Evolutionary conservation across 164 flowering plant genomes (phyloP), one percentile per base, ranked within the genome.

Genomic region (Magnolia kwangsiensis): DNA sequence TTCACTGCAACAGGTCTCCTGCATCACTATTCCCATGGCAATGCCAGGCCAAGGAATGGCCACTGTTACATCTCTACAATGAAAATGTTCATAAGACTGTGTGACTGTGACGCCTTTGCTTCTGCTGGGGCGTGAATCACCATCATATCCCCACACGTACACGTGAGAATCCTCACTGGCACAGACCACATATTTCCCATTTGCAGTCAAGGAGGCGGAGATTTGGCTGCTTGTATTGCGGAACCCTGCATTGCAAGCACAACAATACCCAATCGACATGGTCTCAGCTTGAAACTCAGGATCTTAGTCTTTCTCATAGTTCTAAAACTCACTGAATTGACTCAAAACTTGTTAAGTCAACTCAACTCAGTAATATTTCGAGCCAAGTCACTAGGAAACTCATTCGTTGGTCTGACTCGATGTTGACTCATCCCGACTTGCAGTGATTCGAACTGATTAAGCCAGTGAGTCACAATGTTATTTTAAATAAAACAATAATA

Each of bases 81-180:
- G 96, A 78, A 96, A 96, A 81, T 91, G 90, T 76, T 96, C 99
- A 51, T 93, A 92, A 3, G 97, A 88, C n/a, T 72, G 90, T 1
- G 98, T 90, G 37, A 86, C 85, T 0, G 92, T 88, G 11, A 92
- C 86, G 70, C 86, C 85, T 84, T 94, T 96, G 81, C 78, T 89
- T 85, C 96, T 83, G 84, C 85, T 87, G 19, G 95, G 90, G 69
- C 92, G 87, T 64, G 90, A 87, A 73, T 88, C 89, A 70, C 83
- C 84, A 81, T 91, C 97, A 71, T 92, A 89, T 78, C 88, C 94
- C 99, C 99, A 96, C 23, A 94, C 83, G 79, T 90, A 96, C 19
- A 96, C 98, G 72, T 88, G 79, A 18, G 98, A 94, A 86, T 94
- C 98, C 84, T 96, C 99, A 78, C 99, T 96, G 16, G 99, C 99